Conservation (phyloP, 371 early-diverging fungal genomes). For the Mucor lusitanicus region DNA sequence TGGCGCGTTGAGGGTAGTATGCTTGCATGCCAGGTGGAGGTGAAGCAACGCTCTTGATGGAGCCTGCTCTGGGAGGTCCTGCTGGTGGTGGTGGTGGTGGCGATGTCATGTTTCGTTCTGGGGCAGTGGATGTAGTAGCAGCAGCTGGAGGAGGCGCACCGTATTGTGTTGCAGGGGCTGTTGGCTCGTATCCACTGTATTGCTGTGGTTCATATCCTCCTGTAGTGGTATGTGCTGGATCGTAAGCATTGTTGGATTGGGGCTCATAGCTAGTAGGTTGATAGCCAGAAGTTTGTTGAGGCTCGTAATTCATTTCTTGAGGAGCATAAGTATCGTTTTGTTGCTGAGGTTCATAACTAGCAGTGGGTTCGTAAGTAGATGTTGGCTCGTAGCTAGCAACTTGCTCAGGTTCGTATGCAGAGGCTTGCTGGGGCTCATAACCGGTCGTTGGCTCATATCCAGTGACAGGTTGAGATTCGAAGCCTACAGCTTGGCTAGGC, state of each 20-base stretch:
- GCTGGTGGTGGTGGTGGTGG: not conserved
- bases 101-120: not conserved
- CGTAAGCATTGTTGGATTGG: not conserved
- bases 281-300: not conserved
- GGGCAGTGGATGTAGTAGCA: not conserved
- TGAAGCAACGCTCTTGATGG: not conserved
- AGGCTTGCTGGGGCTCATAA: not conserved
- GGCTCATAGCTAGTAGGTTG: not conserved
- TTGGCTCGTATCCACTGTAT: not conserved
- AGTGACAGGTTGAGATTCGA: not conserved
- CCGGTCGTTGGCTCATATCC: not conserved
- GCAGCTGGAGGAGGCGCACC: not conserved
- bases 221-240: not conserved
- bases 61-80: not conserved
- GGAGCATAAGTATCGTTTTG: not conserved
- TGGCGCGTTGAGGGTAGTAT: conserved; percentile 2
- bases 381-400: not conserved
- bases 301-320: not conserved
- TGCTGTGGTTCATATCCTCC: not conserved
- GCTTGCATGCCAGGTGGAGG: conserved; percentile 2
- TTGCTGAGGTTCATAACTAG: not conserved
- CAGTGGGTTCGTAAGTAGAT: not conserved
- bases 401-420: not conserved
- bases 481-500: not conserved
- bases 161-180: not conserved